These are phyloP conservation scores for Decorospora gaudefroyi DNA, from an alignment of 2,329 filamentous ascomycete species.

Conservation along the genomic window DNA sequence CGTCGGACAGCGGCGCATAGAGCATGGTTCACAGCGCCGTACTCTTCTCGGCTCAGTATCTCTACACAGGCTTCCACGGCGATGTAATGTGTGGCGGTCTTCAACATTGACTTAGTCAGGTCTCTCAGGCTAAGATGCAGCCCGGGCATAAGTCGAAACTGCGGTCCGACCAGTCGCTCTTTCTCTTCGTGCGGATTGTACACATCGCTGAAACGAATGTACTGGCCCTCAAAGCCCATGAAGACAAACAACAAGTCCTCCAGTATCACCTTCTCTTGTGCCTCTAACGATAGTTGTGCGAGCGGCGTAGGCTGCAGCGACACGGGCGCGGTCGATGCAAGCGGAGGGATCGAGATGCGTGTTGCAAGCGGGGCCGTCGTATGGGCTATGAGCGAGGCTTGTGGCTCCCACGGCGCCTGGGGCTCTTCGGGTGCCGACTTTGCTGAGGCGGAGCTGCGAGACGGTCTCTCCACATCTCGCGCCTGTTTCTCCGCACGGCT, in stretches of 20 bases:
- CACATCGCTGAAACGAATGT: slow-evolving; percentile 80
- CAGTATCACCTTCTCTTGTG: slow-evolving; percentile 83
- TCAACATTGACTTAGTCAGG: slow-evolving; percentile 83
- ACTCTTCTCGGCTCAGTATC: slow-evolving; percentile 89
- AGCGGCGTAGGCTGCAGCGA: slow-evolving; percentile 70
- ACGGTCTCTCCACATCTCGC: slow-evolving; percentile 31
- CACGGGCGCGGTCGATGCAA: slow-evolving; percentile 69
- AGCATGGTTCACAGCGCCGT: slow-evolving; percentile 92
- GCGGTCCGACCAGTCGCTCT: slow-evolving; percentile 80
- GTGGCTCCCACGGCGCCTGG: slow-evolving; percentile 71
- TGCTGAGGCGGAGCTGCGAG: slow-evolving; percentile 24
- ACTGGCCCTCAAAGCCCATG: slow-evolving; percentile 98
- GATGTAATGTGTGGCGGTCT: slow-evolving; percentile 90
- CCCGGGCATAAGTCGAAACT: slow-evolving; percentile 77
- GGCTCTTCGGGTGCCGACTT: slow-evolving; percentile 36
- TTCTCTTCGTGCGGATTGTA: slow-evolving; percentile 87
- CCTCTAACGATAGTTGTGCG: slow-evolving; percentile 72
- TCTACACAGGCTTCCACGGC: slow-evolving; percentile 93
- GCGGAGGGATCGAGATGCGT: slow-evolving; percentile 64
- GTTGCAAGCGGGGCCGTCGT: slow-evolving; percentile 73
- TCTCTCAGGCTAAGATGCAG: slow-evolving; percentile 91
- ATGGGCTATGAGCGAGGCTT: slow-evolving; percentile 73
- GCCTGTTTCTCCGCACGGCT: slow-evolving; percentile 41
- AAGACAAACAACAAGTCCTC: slow-evolving; percentile 94
- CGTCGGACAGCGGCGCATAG: slow-evolving; percentile 93